Evolutionary conservation across 164 flowering plant genomes (phyloP).

Genomic region (Cinnamomum chago): DNA sequence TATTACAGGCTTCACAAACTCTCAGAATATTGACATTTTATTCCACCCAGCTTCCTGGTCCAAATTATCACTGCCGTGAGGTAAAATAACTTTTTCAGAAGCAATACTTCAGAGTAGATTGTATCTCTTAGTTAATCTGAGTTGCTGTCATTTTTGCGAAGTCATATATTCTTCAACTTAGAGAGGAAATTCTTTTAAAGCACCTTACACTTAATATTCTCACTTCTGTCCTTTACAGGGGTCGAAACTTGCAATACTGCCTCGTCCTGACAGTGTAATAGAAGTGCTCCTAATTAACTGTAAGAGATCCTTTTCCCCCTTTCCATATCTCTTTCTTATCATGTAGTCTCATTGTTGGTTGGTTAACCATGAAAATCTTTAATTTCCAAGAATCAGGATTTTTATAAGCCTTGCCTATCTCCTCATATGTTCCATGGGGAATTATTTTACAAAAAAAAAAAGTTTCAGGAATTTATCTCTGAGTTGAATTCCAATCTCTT

Average conservation of each 20-base stretch:
- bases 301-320: constrained; percentile 20
- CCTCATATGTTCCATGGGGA: too few species aligned
- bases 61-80: constrained; percentile 98
- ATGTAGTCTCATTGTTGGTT: too few species aligned
- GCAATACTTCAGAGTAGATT: not conserved
- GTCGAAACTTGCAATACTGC: constrained; percentile 83
- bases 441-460: too few species aligned
- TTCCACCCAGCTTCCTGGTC: constrained; percentile 98
- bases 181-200: not conserved
- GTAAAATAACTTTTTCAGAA: constrained; percentile 24
- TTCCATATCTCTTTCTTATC: not conserved
- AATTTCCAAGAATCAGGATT: not conserved
- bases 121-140: not conserved
- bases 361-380: not conserved
- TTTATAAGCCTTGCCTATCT: too few species aligned
- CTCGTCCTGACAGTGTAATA: constrained; percentile 56
- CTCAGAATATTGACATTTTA: constrained; percentile 86
- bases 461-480: too few species aligned
- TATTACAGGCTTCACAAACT: constrained; percentile 68
- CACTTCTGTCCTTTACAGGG: constrained; percentile 46
- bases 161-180: not conserved
- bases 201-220: not conserved
- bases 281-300: constrained; percentile 80
- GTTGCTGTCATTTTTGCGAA: not conserved
- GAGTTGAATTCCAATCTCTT: not conserved